Base-by-base conservation (phyloP, 768 basidiomycete genomes). In the Lactarius sp. region DNA sequence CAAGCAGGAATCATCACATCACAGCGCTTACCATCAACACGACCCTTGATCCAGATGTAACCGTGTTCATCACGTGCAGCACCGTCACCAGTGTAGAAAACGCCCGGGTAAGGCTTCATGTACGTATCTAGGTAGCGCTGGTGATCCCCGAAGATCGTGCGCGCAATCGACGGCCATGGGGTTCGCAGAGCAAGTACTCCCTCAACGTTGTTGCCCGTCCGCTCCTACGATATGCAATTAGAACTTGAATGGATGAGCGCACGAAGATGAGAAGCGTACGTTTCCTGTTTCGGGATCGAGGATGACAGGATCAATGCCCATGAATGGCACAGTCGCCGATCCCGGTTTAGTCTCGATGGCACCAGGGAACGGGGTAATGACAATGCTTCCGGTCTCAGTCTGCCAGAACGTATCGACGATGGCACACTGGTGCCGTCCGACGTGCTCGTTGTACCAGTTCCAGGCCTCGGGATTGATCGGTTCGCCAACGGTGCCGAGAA, bases 381-480 rank as follows among this genome's bases (percentile, higher is more conserved):
- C 87, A 74, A 97, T 95, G 1, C 90, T 92, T 59, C 97, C 97
- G 0, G 97, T 98, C 79, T 99, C 96, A 0, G 97, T 99, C 82
- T 98, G 95, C 92, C 92, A 94, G 77, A 85, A 94, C 4, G 92
- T 96, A 76, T 97, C 94, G 47, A 96, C 94, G 68, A 98, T 86
- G 6, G 96, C 93, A 72, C 92, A 95, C 74, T 98, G 83, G 68
- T 76, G 80, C 71, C 83, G 82, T 10, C 96, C 97, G 59, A 97
- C 94, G 71, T 93, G 85, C 71, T 97, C 94, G 74, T 96, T 94
- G 77, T 95, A 97, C 96, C 96, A 98, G 70, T 95, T 84, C 96
- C 97, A 98, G 12, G 96, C 96, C 74, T 98, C 96, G 33, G 95
- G 94, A 76, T 98, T 98, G 80, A 99, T 98, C 1, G 97, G 97